Base-by-base conservation (phyloP, 768 basidiomycete species). In the Termitomyces sp. region DNA sequence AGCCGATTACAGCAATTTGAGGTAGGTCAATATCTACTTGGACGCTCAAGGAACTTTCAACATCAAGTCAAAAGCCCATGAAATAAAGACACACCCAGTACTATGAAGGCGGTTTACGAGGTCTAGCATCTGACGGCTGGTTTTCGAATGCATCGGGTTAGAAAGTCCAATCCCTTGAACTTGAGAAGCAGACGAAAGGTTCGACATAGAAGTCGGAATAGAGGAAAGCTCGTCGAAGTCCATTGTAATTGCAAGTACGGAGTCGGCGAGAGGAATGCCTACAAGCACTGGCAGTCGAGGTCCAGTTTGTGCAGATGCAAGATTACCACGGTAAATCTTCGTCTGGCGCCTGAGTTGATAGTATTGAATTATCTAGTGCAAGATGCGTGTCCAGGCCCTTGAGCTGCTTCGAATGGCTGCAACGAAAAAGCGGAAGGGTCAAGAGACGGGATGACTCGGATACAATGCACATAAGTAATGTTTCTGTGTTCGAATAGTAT, bases 11-110 rank as follows among this genome's bases (percentile, higher is more conserved):
- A 0, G 83, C 85, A 29, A 91, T 89, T 60, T 83, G 81, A 0
- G 89, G 89, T 0, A 91, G 71, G 62, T 89, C 86, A 13, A 92
- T 81, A 55, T 90, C 86, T 12, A 79, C 73, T 60, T 89, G 83
- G 0, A 86, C 85, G 0, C 88, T 89, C n/a, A 28, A 58, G 42
- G 2, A 42, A 26, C 39, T 13, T 44, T n/a, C 51, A 54, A 16
- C 4, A 5, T 2, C 26, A 57, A 18, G 5, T 1, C 22, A 24
- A 24, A 36, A 24, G 8, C n/a, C n/a, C 18, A 41, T 20, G 18
- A 36, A 16, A 29, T 3, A 13, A 37, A 45, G 7, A 61, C 71
- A 8, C 60, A 84, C 84, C 85, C 85, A 0, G 81, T 83, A 41
- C 68, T 78, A 10, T 81, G 81, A 0, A 87, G 66, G 0, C 77